Evolutionary conservation across 148 eudicot species (phyloP).

Genomic region (Vaccinium darrowii): DNA sequence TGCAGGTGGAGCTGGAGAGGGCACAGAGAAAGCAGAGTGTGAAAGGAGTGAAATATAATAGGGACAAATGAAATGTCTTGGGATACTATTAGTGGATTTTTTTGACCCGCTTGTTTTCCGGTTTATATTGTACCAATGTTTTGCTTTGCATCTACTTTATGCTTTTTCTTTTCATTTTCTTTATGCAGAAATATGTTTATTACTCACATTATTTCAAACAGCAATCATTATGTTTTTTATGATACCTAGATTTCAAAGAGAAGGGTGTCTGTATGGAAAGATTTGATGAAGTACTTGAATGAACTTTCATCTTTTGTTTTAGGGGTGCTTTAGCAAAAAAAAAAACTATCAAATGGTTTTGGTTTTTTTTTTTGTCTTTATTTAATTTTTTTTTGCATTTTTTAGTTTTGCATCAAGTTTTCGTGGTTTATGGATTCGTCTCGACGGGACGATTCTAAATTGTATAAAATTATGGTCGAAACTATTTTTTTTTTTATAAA

Average conservation of each 20-base stretch:
- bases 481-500: too few species aligned
- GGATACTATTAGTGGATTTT: background rate
- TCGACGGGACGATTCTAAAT: too few species aligned
- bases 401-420: too few species aligned
- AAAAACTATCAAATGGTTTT: too few species aligned
- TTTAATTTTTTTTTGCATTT: too few species aligned
- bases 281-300: background rate
- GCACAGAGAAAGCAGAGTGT: background rate
- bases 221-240: background rate
- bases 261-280: background rate
- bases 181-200: background rate
- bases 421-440: too few species aligned
- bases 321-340: background rate
- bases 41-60: background rate
- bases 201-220: background rate
- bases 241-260: slow-evolving; percentile 1
- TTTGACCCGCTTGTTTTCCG: background rate
- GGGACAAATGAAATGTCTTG: background rate
- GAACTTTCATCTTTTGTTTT: background rate
- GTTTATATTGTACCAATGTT: background rate
- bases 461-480: too few species aligned
- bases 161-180: background rate
- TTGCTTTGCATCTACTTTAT: background rate
- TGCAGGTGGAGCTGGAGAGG: background rate
- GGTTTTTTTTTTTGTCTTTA: too few species aligned